phyloP scores from a whole-genome alignment of 257 asterid species.

The Solanum sparsipilum region DNA sequence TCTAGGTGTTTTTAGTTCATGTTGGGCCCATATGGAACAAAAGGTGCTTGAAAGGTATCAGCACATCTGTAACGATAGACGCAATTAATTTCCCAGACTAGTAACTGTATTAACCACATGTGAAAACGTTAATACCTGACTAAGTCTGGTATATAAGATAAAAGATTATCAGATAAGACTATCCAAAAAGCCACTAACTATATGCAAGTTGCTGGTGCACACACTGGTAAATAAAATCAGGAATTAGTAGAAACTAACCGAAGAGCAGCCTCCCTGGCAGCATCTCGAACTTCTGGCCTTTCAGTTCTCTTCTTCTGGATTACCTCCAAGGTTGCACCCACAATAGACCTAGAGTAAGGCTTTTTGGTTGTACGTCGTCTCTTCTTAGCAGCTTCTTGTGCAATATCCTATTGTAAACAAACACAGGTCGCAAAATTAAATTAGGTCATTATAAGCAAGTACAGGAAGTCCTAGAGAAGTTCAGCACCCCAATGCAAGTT shows the following conservation, averaged over 20 bases:
- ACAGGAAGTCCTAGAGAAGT: background rate
- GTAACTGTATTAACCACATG: slow-evolving; percentile 44
- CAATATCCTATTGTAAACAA: slow-evolving; percentile 33
- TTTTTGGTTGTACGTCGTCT: slow-evolving; percentile 80
- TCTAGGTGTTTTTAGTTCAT: background rate
- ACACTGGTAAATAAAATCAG: background rate
- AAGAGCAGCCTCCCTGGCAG: slow-evolving; percentile 90
- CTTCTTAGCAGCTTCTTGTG: slow-evolving; percentile 85
- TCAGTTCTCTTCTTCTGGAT: slow-evolving; percentile 80
- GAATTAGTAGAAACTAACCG: slow-evolving; percentile 24
- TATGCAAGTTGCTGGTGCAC: background rate
- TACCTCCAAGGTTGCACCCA: slow-evolving; percentile 87
- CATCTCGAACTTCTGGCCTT: slow-evolving; percentile 89
- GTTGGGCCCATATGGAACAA: slow-evolving; percentile 20
- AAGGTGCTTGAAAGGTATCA: background rate
- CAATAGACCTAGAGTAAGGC: slow-evolving; percentile 86
- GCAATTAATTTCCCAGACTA: slow-evolving; percentile 9
- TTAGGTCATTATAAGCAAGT: background rate
- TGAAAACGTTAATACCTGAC: slow-evolving; percentile 36
- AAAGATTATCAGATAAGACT: background rate
- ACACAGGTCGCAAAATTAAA: background rate
- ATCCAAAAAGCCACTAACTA: background rate
- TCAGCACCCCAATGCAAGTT: background rate
- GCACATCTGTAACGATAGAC: slow-evolving; percentile 28
- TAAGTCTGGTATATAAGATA: slow-evolving; percentile 1